Base-by-base conservation (phyloP, 1,284 basidiomycete genomes). In the Irpex sp. region DNA sequence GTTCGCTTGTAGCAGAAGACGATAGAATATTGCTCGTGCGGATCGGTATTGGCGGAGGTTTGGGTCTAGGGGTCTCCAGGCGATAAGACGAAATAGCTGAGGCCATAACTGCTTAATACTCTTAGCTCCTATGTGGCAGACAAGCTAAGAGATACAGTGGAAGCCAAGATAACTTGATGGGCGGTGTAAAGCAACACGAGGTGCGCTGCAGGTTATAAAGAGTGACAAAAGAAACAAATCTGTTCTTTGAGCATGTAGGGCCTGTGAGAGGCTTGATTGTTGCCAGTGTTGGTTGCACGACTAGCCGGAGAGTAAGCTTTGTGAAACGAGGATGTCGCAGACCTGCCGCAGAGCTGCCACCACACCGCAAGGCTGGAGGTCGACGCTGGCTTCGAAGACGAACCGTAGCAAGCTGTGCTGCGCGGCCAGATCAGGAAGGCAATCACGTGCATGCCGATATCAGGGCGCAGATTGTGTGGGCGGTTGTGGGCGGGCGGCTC, bases 21-120 rank as follows among this genome's bases (percentile, higher is more conserved):
- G 82, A 78, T 69, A 80, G 81, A 66, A 78, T 61, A 59, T 73
- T 77, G 48, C 77, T 77, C 65, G 86, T 81, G 65, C 84, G 81
- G 62, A 91, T 76, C 38, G 89, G 86, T 15, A 86, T 78, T 5
- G 87, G 88, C 3, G 85, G 84, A 59, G 47, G 62, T 44, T 87
- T 82, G 52, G 86, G 78, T 56, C 87, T 85, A 51, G 87, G 80
- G 0, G 85, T 77, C 73, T 91, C 84, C 52, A 91, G 77, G 67
- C 82, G 82, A 77, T 89, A 90, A 31, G 84, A 83, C 56, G 78
- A 62, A n/a, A 54, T 19, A 40, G 48, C 47, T 13, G 64, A 37
- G 11, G 61, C 58, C 64, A 65, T 65, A 3, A 40, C 51, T 62
- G 34, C 38, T 15, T 19, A 31, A 17, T n/a, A 38, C 36, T 13